Base-by-base conservation (phyloP, 1,284 basidiomycete genomes). In the Xerocomus nothofagi region DNA sequence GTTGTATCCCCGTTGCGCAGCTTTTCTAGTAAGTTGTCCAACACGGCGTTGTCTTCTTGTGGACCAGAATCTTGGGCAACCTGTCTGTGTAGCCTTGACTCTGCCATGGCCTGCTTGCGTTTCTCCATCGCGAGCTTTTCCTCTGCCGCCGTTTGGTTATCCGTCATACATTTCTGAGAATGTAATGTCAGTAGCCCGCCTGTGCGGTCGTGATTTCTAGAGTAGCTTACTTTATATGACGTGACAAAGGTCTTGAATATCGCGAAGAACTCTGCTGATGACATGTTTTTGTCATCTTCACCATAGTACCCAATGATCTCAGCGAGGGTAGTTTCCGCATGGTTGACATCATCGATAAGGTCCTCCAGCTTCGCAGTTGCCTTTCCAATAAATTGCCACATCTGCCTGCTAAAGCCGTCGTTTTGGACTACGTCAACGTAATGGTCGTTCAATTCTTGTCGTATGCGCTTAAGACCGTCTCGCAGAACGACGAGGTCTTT, bases 181-280 rank as follows among this genome's bases (percentile, higher is more conserved):
- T 17, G 42, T 3, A 39, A 18, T 39, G 24, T 62, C 23, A 57
- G 15, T 27, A 43, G 41, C 14, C 9, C 15, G 7, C 42, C 17
- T 3, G 12, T 41, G 27, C 23, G 7, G 14, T 46, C 23, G 5
- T 21, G 31, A 54, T 44, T 33, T 31, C 23, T 39, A n/a, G 17
- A 58, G 10, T 9, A 24, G 41, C 77, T 53, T 56, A 91, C 92
- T 79, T 81, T 88, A 71, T 94, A 97, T 1, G 93, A 94, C 0
- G 88, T 93, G 21, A 93, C 81, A 61, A 97, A 97, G 2, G 91
- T 95, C 72, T 95, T 93, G 80, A 97, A 96, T 61, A 95, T 86
- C 15, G 86, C 91, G 71, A 93, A 98, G 72, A 97, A 98, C 62
- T 96, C 93, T 7, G 86, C 77, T 0, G 89, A 91, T 23, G 80